Evolutionary conservation across 2,329 filamentous ascomycete genomes (phyloP).

Genomic region (Epichloe bromicola): DNA sequence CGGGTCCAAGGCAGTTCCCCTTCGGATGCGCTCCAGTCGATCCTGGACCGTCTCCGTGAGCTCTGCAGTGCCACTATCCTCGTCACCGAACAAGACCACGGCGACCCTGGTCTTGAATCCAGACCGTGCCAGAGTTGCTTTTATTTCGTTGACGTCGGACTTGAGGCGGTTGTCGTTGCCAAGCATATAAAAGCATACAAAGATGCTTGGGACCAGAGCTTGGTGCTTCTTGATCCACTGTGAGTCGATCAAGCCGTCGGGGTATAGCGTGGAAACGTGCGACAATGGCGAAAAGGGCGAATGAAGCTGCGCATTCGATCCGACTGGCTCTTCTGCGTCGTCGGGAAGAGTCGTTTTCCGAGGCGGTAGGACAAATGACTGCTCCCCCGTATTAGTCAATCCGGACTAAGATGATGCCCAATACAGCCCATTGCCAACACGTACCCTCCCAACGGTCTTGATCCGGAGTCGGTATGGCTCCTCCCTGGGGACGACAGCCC

Average conservation of each 20-base stretch:
- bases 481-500: slow-evolving; percentile 46
- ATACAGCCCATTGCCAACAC: slow-evolving; percentile 14
- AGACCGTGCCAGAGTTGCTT: slow-evolving; percentile 50
- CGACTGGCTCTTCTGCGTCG: slow-evolving; percentile 34
- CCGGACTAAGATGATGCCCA: slow-evolving; percentile 3
- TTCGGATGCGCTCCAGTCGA: slow-evolving; percentile 65
- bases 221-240: slow-evolving; percentile 87
- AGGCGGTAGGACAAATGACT: slow-evolving; percentile 44
- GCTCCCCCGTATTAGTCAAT: slow-evolving; percentile 13
- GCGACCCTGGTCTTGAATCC: slow-evolving; percentile 69
- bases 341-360: slow-evolving; percentile 42
- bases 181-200: slow-evolving; percentile 70
- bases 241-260: slow-evolving; percentile 74
- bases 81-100: slow-evolving; percentile 40
- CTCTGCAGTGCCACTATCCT: slow-evolving; percentile 13
- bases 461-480: slow-evolving; percentile 52
- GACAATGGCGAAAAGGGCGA: slow-evolving; percentile 87
- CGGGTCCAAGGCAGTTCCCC: slow-evolving; percentile 65
- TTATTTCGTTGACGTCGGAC: slow-evolving; percentile 69
- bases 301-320: slow-evolving; percentile 51
- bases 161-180: slow-evolving; percentile 77
- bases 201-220: slow-evolving; percentile 64
- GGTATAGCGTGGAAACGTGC: slow-evolving; percentile 69
- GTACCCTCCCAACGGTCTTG: slow-evolving; percentile 67
- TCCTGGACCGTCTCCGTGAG: slow-evolving; percentile 57